Evolutionary conservation across 768 basidiomycete species (phyloP).

Genomic region (Boletus subparvulus): DNA sequence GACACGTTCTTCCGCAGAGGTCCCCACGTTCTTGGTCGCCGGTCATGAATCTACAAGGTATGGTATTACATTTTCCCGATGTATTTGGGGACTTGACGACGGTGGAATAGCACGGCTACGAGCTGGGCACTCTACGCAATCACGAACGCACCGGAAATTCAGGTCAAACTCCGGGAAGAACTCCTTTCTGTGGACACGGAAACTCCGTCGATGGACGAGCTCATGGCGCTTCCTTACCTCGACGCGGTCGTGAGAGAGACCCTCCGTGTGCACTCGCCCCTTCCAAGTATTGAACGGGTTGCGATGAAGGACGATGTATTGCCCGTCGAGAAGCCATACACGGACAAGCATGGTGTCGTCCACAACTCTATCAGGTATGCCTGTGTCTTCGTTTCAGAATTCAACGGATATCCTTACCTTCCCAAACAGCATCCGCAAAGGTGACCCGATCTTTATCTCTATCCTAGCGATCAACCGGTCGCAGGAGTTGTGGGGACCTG

Average conservation of each 20-base stretch:
- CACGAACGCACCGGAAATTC: constrained; percentile 45
- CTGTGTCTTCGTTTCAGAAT: not conserved
- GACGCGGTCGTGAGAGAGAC: constrained; percentile 44
- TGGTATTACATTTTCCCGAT: no score
- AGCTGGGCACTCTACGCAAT: constrained; percentile 63
- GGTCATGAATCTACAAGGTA: constrained; percentile 61
- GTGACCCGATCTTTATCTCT: constrained; percentile 50
- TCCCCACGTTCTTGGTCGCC: constrained; percentile 59
- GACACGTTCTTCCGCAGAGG: constrained; percentile 38
- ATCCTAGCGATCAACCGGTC: constrained; percentile 54
- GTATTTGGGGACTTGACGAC: not conserved
- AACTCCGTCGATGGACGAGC: constrained; percentile 65
- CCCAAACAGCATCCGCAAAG: constrained; percentile 39
- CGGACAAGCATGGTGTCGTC: constrained; percentile 41
- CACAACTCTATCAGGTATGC: constrained; percentile 40
- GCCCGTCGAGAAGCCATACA: constrained; percentile 47
- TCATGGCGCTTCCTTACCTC: constrained; percentile 64
- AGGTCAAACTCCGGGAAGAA: constrained; percentile 60
- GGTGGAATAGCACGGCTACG: constrained; percentile 33
- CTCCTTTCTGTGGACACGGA: constrained; percentile 50
- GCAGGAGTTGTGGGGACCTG: constrained; percentile 59
- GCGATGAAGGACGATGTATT: constrained; percentile 54
- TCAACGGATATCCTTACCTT: not conserved
- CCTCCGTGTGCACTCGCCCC: constrained; percentile 39
- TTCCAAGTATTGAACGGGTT: constrained; percentile 43